Conservation (phyloP, 2,329 filamentous ascomycete genomes). For the Pseudogymnoascus pannorum region DNA sequence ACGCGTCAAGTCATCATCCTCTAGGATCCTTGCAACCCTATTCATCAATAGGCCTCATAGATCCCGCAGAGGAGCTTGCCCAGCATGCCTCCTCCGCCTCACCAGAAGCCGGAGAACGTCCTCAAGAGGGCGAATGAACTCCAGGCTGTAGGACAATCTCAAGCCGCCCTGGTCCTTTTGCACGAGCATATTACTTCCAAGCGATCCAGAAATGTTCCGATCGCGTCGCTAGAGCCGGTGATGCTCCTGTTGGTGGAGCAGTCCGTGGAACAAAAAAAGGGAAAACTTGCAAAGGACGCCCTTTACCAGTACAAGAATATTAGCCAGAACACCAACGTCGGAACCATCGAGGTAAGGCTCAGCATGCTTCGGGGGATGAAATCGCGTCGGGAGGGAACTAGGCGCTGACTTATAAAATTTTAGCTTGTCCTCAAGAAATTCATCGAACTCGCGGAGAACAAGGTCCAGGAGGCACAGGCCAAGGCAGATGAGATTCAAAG, state of each 20-base stretch:
- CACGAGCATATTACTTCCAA: conserved; percentile 99
- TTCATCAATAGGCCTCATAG: too few species aligned
- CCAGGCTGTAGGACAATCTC: conserved; percentile 90
- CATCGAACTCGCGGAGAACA: conserved; percentile 92
- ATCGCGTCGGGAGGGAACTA: not conserved
- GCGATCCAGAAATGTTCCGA: conserved; percentile 93
- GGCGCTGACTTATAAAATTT: conserved; percentile 17
- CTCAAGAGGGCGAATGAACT: conserved; percentile 97
- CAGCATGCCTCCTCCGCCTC: conserved; percentile 70
- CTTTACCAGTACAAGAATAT: conserved; percentile 99
- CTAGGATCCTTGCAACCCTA: too few species aligned
- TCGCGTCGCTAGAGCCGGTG: conserved; percentile 91
- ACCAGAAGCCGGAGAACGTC: conserved; percentile 98
- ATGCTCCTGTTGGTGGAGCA: conserved; percentile 97
- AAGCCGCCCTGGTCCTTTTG: conserved; percentile 85
- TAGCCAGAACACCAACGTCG: conserved; percentile 96
- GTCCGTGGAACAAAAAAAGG: conserved; percentile 94
- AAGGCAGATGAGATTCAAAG: conserved; percentile 96
- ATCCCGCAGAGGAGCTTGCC: too few species aligned
- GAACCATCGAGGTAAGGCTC: conserved; percentile 76
- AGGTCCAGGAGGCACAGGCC: conserved; percentile 90
- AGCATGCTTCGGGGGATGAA: not conserved
- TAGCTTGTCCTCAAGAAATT: conserved; percentile 92
- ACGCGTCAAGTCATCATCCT: not conserved
- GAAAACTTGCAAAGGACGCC: conserved; percentile 96